Percentiles rank a stretch among this genome's conserved stretches.
phyloP scores from a whole-genome alignment of 1,284 basidiomycete species.

The Boletus smithii region DNA sequence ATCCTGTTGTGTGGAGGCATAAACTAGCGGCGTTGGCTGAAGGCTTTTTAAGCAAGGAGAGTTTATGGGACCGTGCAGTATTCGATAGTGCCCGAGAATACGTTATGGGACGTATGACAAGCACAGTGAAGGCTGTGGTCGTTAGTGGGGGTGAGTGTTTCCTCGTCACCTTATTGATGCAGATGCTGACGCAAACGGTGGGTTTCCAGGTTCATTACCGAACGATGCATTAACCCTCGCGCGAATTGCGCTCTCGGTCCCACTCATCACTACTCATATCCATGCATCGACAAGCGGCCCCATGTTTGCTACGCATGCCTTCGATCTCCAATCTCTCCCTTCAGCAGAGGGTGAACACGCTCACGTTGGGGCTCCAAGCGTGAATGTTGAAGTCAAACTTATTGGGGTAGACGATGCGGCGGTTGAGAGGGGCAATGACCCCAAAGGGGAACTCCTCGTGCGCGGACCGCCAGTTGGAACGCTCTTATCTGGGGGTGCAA shows the following conservation, averaged over 20 bases:
- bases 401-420: constrained; percentile 56
- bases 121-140: constrained; percentile 57
- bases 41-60: constrained; percentile 70
- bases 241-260: constrained; percentile 67
- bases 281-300: constrained; percentile 65
- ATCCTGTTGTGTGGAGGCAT: constrained; percentile 66
- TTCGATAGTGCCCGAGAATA: constrained; percentile 62
- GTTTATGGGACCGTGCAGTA: constrained; percentile 73
- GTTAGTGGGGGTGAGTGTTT: constrained; percentile 57
- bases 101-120: constrained; percentile 56
- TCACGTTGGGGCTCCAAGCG: constrained; percentile 67
- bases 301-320: constrained; percentile 67
- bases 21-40: constrained; percentile 62
- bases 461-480: constrained; percentile 57
- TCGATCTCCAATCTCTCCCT: constrained; percentile 71
- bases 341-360: constrained; percentile 37
- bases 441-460: constrained; percentile 46
- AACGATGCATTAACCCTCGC: constrained; percentile 50
- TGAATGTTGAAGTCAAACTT: constrained; percentile 74
- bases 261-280: constrained; percentile 58
- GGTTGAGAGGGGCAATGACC: constrained; percentile 60
- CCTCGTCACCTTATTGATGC: background rate
- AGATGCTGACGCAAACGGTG: constrained; percentile 5
- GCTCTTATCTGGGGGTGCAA: constrained; percentile 40
- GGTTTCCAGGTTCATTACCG: constrained; percentile 36